Evolutionary conservation across 208 protist species (phyloP).

Genomic region (Naegleria gruberi): DNA sequence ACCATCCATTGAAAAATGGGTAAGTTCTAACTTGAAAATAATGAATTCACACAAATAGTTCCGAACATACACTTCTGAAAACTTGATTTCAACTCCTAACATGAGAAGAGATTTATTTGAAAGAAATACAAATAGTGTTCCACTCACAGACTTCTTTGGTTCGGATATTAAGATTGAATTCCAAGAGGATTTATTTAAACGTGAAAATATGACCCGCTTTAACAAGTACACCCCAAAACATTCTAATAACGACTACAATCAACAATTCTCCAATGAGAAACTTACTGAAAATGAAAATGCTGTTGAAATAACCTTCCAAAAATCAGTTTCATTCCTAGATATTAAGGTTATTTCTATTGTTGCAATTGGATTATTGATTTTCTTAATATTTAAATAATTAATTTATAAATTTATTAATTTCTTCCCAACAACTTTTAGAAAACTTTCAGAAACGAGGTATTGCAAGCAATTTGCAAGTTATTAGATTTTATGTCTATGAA

Average conservation of each 20-base stretch:
- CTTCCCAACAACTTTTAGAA: too few species aligned
- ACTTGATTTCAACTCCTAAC: neutral
- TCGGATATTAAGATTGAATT: slow-evolving; percentile 16
- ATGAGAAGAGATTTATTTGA: neutral
- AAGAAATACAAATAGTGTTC: neutral
- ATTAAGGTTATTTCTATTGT: neutral
- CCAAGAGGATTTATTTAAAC: neutral
- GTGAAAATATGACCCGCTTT: neutral
- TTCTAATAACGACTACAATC: neutral
- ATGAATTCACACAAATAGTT: neutral
- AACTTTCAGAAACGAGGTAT: too few species aligned
- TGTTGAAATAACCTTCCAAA: neutral
- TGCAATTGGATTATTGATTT: neutral
- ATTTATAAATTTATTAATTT: too few species aligned
- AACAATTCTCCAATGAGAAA: neutral
- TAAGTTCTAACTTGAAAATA: neutral
- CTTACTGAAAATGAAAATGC: neutral
- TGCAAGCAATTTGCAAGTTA: too few species aligned
- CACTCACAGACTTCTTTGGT: slow-evolving; percentile 25
- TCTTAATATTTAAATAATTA: neutral
- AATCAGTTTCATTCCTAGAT: neutral
- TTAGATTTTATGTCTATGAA: too few species aligned
- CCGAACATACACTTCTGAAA: neutral
- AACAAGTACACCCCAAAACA: neutral
- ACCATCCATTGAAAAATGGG: neutral